Percentiles rank a stretch among this genome's conserved stretches.
phyloP scores from a whole-genome alignment of 805 yeast genomes.

The Suhomyces xylopsoci region DNA sequence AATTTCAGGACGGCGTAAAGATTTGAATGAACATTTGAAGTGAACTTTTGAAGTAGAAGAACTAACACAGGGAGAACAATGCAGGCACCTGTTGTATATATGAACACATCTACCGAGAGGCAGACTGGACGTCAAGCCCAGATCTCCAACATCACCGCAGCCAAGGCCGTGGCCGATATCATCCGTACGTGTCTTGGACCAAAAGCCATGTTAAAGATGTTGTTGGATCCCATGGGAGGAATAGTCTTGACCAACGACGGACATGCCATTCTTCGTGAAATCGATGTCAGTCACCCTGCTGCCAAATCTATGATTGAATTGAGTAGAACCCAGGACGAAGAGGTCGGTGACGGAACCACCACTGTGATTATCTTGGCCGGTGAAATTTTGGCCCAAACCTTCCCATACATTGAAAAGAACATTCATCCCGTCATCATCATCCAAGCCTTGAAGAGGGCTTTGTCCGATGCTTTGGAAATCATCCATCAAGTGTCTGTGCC shows the following conservation, averaged over 20 bases:
- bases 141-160: slow-evolving; percentile 94
- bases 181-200: slow-evolving; percentile 98
- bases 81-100: slow-evolving; percentile 49
- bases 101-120: slow-evolving; percentile 82
- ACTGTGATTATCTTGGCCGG: slow-evolving; percentile 96
- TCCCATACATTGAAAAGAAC: slow-evolving; percentile 90
- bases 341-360: slow-evolving; percentile 98
- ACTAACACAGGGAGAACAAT: slow-evolving; percentile 13
- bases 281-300: slow-evolving; percentile 97
- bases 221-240: slow-evolving; percentile 95
- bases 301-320: slow-evolving; percentile 98
- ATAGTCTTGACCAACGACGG: slow-evolving; percentile 97
- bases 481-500: slow-evolving; percentile 81
- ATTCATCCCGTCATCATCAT: slow-evolving; percentile 97
- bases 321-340: slow-evolving; percentile 96
- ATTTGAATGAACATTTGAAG: background rate
- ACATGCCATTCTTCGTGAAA: slow-evolving; percentile 95
- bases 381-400: slow-evolving; percentile 91
- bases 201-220: slow-evolving; percentile 97
- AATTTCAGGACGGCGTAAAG: background rate
- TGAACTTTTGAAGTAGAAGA: background rate
- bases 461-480: slow-evolving; percentile 84
- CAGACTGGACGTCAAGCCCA: slow-evolving; percentile 98
- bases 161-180: slow-evolving; percentile 98
- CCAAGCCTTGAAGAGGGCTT: slow-evolving; percentile 87